Conservation (phyloP, 305 asterid species). For the Fraxinus ornus region DNA sequence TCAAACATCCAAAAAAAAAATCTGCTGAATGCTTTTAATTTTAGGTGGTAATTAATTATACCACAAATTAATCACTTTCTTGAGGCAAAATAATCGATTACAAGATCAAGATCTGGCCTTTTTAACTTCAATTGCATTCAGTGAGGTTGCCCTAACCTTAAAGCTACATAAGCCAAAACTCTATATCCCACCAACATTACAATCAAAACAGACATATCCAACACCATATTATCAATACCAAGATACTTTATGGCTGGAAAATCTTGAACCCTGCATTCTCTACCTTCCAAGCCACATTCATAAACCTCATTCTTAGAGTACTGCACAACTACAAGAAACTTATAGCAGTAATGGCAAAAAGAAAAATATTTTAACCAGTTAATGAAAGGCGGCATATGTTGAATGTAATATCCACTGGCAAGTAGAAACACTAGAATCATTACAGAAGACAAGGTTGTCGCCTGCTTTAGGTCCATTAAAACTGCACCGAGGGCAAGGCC, state of each 20-base stretch:
- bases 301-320: conserved; percentile 53
- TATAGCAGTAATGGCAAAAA: conserved; percentile 73
- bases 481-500: conserved; percentile 93
- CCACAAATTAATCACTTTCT: not conserved
- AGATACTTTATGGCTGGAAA: conserved; percentile 63
- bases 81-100: not conserved
- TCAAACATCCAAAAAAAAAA: not conserved
- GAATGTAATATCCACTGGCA: conserved; percentile 81
- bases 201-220: conserved; percentile 64
- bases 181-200: conserved; percentile 77
- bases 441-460: conserved; percentile 66
- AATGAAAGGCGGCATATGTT: conserved; percentile 67
- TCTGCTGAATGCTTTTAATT: not conserved
- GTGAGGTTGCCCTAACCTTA: conserved; percentile 48
- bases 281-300: conserved; percentile 51
- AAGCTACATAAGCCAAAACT: conserved; percentile 70
- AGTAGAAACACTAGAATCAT: conserved; percentile 74
- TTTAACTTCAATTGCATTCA: not conserved
- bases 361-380: conserved; percentile 76
- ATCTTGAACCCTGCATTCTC: conserved; percentile 54
- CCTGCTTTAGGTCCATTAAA: conserved; percentile 80
- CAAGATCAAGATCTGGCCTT: not conserved
- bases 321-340: conserved; percentile 72
- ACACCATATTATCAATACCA: conserved; percentile 46
- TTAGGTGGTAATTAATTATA: not conserved